Evolutionary conservation across 176 grass and related monocot genomes (phyloP), one percentile per base, ranked within the genome.

Genomic region (Luzula sylvatica): DNA sequence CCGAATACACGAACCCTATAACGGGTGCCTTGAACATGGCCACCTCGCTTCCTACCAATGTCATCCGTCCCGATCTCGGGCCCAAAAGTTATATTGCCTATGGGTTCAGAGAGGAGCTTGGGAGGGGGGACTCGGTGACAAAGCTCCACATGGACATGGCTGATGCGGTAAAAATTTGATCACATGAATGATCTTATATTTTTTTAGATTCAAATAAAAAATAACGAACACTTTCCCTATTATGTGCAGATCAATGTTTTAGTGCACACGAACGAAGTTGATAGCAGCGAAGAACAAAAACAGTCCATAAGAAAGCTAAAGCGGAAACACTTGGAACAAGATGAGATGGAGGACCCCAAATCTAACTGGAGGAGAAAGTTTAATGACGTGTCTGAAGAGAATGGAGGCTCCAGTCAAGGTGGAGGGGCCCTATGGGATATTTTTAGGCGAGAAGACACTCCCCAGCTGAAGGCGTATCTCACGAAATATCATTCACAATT

Each of bases 41-140:
- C 17, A 55, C 70, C 13, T 32, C 72, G 48, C 66, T 93, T 55
- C 87, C 87, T 29, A 48, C 17, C 47, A 73, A 86, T 6, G 11
- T 78, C 23, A 21, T 86, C 38, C 85, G 81, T 68, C 62, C 65
- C 38, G 87, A 93, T 71, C 65, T 93, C 77, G 87, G 87, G 7
- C 87, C 87, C 72, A 93, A 93, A 74, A 81, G 80, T 46, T 93
- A 86, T 69, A 93, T 93, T 71, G 87, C 87, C 26, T 93, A 93
- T 82, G 87, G 87, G 6, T 61, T 20, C 71, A 46, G 55, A 39
- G 16, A 93, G 46, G 87, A 93, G 79, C 73, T 93, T 1, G 67
- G 74, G 20, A 81, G 87, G 58, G 87, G 87, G 47, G 87, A 93
- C 82, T 93, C 87, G 49, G 77, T 86, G 28, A 93, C 87, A 14